Evolutionary conservation across 176 grass and related monocot genomes (phyloP).

Genomic region (Avena eriantha): DNA sequence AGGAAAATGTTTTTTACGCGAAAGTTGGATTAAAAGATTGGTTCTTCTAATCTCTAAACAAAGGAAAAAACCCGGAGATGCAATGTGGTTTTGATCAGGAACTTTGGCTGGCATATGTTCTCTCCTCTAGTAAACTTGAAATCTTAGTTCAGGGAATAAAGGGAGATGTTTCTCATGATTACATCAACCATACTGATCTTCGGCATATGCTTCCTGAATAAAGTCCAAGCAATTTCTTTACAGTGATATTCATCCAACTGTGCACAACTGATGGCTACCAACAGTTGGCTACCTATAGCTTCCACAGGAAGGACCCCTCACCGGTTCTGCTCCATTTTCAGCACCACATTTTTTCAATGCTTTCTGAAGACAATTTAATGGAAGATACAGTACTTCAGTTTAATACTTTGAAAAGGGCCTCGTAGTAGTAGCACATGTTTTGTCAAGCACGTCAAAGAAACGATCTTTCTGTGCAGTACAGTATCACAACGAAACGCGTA

Average conservation of each 20-base stretch:
- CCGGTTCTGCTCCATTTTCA: neutral
- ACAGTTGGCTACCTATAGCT: conserved; percentile 21
- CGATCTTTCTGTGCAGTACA: conserved; percentile 16
- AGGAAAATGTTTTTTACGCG: neutral
- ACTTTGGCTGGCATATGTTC: conserved; percentile 41
- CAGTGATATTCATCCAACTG: neutral
- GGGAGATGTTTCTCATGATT: neutral
- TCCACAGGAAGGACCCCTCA: conserved; percentile 23
- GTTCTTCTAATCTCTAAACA: too few species aligned
- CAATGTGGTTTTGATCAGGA: too few species aligned
- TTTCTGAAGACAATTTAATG: neutral
- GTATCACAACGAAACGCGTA: neutral
- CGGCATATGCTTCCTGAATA: neutral
- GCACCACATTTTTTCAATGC: neutral
- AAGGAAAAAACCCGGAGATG: too few species aligned
- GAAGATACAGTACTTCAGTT: neutral
- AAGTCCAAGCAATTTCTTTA: conserved; percentile 16
- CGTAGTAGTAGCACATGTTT: neutral
- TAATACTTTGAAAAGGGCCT: neutral
- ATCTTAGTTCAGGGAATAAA: conserved; percentile 33
- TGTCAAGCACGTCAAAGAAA: conserved; percentile 23
- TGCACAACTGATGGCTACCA: conserved; percentile 30
- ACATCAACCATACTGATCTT: neutral
- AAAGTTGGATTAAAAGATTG: conserved; percentile 5
- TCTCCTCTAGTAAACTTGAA: neutral